These are phyloP conservation scores for Bauhinia variegata DNA, from an alignment of 306 rosid species.

Conservation along the genomic window DNA sequence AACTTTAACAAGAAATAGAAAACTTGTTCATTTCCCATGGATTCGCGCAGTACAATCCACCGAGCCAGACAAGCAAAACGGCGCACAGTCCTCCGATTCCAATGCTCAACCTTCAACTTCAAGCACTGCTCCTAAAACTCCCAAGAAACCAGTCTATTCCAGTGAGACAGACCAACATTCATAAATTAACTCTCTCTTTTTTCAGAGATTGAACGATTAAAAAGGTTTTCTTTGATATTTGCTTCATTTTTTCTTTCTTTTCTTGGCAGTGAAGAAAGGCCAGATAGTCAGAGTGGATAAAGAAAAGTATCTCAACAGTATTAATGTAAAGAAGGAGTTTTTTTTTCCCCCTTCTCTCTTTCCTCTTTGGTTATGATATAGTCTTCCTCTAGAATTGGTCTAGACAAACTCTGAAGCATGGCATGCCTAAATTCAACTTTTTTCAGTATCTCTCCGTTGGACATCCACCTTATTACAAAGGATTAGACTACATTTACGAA, in stretches of 20 bases:
- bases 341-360: not conserved
- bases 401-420: too few relatives aligned
- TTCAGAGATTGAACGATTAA: not conserved
- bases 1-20: constrained; percentile 47
- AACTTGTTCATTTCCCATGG: constrained; percentile 28
- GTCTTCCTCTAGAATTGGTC: not conserved
- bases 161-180: constrained; percentile 51
- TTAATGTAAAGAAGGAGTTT: constrained; percentile 68
- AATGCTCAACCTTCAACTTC: constrained; percentile 71
- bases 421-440: constrained; percentile 32
- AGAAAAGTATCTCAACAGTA: constrained; percentile 85
- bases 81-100: constrained; percentile 49
- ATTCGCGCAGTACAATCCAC: constrained; percentile 67
- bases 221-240: not conserved
- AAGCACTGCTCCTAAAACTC: constrained; percentile 49
- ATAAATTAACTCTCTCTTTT: not conserved
- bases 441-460: constrained; percentile 96
- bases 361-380: not conserved
- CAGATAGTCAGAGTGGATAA: constrained; percentile 97
- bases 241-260: not conserved
- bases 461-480: constrained; percentile 94
- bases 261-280: constrained; percentile 92
- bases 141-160: constrained; percentile 85
- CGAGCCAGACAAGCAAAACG: constrained; percentile 49
- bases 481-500: constrained; percentile 91